Base-by-base conservation (phyloP, 2,329 filamentous ascomycete species). In the Didymella arachidicola region DNA sequence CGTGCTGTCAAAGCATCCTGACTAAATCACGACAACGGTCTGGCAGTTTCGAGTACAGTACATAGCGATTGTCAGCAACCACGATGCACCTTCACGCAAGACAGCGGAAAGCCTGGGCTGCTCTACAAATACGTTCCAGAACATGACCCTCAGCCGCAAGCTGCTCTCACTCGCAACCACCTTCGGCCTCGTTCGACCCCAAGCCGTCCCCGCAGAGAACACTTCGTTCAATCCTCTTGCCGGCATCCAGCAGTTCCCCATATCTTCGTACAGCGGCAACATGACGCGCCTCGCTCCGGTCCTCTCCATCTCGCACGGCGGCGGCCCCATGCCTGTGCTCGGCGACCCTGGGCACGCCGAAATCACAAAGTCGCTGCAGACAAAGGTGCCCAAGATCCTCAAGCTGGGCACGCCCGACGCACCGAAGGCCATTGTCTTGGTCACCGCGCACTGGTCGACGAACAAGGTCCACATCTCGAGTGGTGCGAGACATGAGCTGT, bases 391-490 rank as follows among this genome's bases (percentile, higher is more conserved):
- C 48, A 75, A 81, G 66, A 79, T 88, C 49, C 80, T 88, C 45
- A 79, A 80, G 62, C 79, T 88, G 2, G 79, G 80, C 38, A 84
- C 84, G 0, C 70, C 81, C 1, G 75, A 82, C 1, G 78, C 81
- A 12, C 82, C 80, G 0, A 77, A 77, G 10, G 85, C 82, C 25
- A 85, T 87, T 44, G 76, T 86, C 10, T 74, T 87, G 30, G 79
- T 87, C 14, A 87, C 85, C 0, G 85, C 85, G 4, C 85, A 87
- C 74, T 87, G 85, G 85, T 80, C 79, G 2, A 81, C 81, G 2
- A 45, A 62, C 14, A 72, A 72, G 8, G 84, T 85, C 1, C 81
- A 79, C 41, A 82, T 88, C 57, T 84, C 83, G 12, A 83, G 81
- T 2, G 81, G 67, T 4, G 66, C 75, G 19, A 78, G 76, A 25